Percentiles rank a stretch among this genome's conserved stretches.
Evolutionary conservation across 495 filamentous ascomycete species (phyloP).

Genomic region (Stereocaulon alpinum): DNA sequence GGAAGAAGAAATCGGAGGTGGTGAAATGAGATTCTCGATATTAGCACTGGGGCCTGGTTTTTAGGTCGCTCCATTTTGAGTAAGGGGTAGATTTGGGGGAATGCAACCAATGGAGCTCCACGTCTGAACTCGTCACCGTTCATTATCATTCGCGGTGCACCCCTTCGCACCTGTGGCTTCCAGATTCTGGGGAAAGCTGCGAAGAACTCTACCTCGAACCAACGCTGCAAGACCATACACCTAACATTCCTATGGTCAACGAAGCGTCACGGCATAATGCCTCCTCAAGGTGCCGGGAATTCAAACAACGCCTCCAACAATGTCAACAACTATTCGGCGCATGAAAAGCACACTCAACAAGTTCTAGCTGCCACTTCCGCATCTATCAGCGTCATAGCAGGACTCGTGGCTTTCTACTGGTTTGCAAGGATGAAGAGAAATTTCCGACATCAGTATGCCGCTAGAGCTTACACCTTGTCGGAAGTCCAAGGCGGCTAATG

Average conservation of each 20-base stretch:
- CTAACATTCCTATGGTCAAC: background rate
- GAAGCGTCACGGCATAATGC: background rate
- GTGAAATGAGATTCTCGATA: slow-evolving; percentile 51
- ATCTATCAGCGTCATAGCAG: slow-evolving; percentile 42
- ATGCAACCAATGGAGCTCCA: slow-evolving; percentile 1
- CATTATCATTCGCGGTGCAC: background rate
- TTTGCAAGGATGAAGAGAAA: slow-evolving; percentile 62
- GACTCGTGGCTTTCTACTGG: slow-evolving; percentile 52
- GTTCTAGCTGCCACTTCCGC: slow-evolving; percentile 29
- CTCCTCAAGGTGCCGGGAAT: background rate
- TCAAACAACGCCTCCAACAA: background rate
- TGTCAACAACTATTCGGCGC: slow-evolving; percentile 7
- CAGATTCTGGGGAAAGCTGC: background rate
- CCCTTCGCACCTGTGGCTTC: background rate
- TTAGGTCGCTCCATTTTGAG: background rate
- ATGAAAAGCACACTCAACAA: slow-evolving; percentile 11
- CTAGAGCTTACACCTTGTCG: background rate
- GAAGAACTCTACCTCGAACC: background rate
- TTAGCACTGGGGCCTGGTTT: slow-evolving; percentile 50
- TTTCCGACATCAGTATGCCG: slow-evolving; percentile 60
- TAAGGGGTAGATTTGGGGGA: slow-evolving; percentile 6
- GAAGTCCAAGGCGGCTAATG: slow-evolving; percentile 11
- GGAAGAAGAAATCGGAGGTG: slow-evolving; percentile 32
- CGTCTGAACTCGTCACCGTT: background rate
- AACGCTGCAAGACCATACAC: background rate